Percentiles rank a stretch among this genome's conserved stretches.
Evolutionary conservation across 1,284 basidiomycete species (phyloP).

Genomic region (Trichosporon asahii): DNA sequence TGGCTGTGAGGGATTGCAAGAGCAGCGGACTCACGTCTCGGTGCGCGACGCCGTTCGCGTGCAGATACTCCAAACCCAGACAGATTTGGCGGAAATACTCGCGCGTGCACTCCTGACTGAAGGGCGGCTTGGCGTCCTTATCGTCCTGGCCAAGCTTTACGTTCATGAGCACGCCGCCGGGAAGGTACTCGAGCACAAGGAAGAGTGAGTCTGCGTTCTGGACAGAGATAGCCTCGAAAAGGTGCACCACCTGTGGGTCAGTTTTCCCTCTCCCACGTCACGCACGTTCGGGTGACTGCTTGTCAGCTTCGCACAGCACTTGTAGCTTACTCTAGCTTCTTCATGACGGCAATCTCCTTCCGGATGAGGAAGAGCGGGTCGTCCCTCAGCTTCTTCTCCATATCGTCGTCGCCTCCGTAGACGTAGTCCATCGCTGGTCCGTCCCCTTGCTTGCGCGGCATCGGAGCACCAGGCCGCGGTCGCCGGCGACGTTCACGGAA

Average conservation of each 20-base stretch:
- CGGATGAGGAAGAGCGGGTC: constrained; percentile 51
- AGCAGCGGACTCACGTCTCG: constrained; percentile 46
- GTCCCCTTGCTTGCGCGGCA: background rate
- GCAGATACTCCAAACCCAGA: constrained; percentile 57
- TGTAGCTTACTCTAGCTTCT: constrained; percentile 51
- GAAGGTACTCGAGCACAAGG: constrained; percentile 56
- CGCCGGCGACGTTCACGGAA: constrained; percentile 19
- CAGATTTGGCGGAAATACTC: constrained; percentile 58
- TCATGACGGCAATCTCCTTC: constrained; percentile 54
- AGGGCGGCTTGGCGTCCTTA: constrained; percentile 43
- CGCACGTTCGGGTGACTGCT: constrained; percentile 50
- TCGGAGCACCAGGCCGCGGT: background rate
- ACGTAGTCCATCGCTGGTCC: constrained; percentile 11
- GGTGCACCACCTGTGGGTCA: constrained; percentile 53
- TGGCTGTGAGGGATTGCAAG: background rate
- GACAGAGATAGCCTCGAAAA: constrained; percentile 59
- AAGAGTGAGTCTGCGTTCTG: constrained; percentile 56
- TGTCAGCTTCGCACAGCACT: background rate
- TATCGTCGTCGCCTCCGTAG: background rate
- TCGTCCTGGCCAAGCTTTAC: constrained; percentile 47
- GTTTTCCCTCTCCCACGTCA: background rate
- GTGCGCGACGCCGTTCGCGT: constrained; percentile 57
- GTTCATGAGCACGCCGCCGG: constrained; percentile 56
- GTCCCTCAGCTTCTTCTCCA: constrained; percentile 19
- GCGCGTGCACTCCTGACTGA: constrained; percentile 31